Percentiles rank a stretch among this genome's conserved stretches.
Conservation (phyloP, 1,284 basidiomycete genomes). For the Papiliotrema fonsecae region DNA sequence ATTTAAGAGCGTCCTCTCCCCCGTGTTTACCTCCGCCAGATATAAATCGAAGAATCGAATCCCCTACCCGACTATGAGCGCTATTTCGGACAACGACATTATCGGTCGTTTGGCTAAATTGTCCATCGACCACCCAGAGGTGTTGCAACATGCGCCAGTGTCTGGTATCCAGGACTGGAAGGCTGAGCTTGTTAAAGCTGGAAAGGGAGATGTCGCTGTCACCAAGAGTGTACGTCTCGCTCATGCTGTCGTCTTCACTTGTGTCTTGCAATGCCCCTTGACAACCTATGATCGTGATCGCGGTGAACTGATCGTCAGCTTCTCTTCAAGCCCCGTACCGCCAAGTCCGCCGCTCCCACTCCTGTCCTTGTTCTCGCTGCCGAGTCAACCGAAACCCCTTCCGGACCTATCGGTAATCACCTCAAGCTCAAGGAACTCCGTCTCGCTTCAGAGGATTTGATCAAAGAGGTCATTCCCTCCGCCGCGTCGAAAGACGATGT, state of each 20-base stretch:
- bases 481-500: conserved; percentile 78
- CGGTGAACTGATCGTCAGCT: no score
- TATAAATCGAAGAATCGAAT: conserved; percentile 5
- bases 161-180: conserved; percentile 43
- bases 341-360: conserved; percentile 75
- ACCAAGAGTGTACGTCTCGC: conserved; percentile 41
- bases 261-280: not conserved
- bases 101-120: conserved; percentile 37
- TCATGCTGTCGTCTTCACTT: not conserved
- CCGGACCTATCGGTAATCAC: conserved; percentile 70
- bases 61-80: conserved; percentile 55
- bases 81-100: conserved; percentile 69
- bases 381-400: conserved; percentile 72
- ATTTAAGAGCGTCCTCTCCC: not conserved
- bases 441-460: conserved; percentile 79
- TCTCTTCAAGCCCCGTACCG: conserved; percentile 57
- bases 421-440: conserved; percentile 85
- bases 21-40: not conserved
- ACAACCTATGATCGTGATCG: no score
- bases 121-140: conserved; percentile 34
- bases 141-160: conserved; percentile 42
- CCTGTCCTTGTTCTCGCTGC: conserved; percentile 82
- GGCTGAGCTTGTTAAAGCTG: conserved; percentile 38
- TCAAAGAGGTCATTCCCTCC: conserved; percentile 71
- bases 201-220: conserved; percentile 27